These are phyloP conservation scores for Barnettozyma salicaria DNA, from an alignment of 805 yeast genomes.

Conservation along the genomic window DNA sequence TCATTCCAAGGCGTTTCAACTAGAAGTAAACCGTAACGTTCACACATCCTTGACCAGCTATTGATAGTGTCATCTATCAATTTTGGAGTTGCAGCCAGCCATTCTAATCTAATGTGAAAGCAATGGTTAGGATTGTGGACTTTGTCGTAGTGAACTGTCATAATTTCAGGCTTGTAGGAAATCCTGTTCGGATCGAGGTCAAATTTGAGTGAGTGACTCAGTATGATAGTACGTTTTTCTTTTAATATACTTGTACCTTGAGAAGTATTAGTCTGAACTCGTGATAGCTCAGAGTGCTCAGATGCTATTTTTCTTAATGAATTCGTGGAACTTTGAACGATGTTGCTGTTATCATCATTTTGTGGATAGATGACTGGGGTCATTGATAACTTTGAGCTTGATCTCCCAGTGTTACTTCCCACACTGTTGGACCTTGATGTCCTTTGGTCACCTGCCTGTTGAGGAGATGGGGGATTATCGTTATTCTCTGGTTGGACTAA, in stretches of 20 bases:
- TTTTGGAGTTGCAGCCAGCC: slow-evolving; percentile 88
- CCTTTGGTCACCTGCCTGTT: background rate
- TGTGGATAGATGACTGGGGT: slow-evolving; percentile 17
- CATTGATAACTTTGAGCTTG: slow-evolving; percentile 13
- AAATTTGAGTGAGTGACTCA: slow-evolving; percentile 60
- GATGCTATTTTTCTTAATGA: slow-evolving; percentile 15
- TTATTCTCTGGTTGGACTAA: slow-evolving; percentile 26
- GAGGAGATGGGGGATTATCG: background rate
- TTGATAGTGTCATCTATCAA: slow-evolving; percentile 72
- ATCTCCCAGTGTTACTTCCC: slow-evolving; percentile 11
- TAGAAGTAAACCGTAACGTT: slow-evolving; percentile 69
- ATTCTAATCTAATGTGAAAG: slow-evolving; percentile 83
- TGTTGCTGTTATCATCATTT: slow-evolving; percentile 6
- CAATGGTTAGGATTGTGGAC: slow-evolving; percentile 95
- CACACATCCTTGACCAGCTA: slow-evolving; percentile 78
- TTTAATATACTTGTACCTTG: background rate
- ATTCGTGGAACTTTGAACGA: slow-evolving; percentile 1
- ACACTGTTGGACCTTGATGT: slow-evolving; percentile 12
- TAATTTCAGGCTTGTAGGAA: slow-evolving; percentile 71
- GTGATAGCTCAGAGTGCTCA: slow-evolving; percentile 6
- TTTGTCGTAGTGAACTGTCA: slow-evolving; percentile 82
- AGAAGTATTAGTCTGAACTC: slow-evolving; percentile 5
- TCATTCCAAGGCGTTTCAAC: slow-evolving; percentile 94
- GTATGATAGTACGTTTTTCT: slow-evolving; percentile 36
- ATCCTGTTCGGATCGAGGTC: slow-evolving; percentile 70